Base-by-base conservation (phyloP, 495 filamentous ascomycete genomes). In the Recurvomyces mirabilis region DNA sequence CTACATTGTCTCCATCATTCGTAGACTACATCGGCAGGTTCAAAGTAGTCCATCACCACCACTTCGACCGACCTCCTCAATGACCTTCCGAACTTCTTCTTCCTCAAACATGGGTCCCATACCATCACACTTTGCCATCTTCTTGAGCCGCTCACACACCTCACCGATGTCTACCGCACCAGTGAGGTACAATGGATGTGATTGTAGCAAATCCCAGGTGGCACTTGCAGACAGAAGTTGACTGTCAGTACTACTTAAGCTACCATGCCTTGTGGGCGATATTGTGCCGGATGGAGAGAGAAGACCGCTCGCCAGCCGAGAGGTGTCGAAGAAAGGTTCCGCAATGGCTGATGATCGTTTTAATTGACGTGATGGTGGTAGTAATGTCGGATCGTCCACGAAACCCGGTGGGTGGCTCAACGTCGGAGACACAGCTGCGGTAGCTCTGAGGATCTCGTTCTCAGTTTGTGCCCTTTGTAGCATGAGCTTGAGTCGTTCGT, bases 131-230 rank as follows among this genome's bases (percentile, higher is more conserved):
- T 81, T 78, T n/a, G 84, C 83, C 55, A 73, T 64, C 1, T 68
- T 69, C 67, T 85, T 84, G 29, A 98, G 60, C 18, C 77, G 65
- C 50, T 87, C 79, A 51, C 75, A 79, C 29, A 98, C 81, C 55
- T 79, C 71, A 30, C 67, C 80, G 30, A 98, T 75, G 62, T 98
- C 85, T 15, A 95, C 82, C n/a, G 81, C 65, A 0, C 89, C 91
- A 22, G 70, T 68, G 57, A 82, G 78, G 55, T 80, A 93, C 19
- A 91, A 60, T 17, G 82, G 77, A 64, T 95, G 87, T 18, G 62
- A 69, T 59, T 93, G 84, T 38, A 98, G 93, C 14, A 87, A 65
- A 55, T 95, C 89, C 89, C 91, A 95, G 2, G 87, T 83, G 0
- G 84, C 83, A 25, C 78, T 77, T 1, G 85, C 79, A 24, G 82